Percentiles rank a stretch among this genome's conserved stretches.
phyloP scores from a whole-genome alignment of 2,329 filamentous ascomycete genomes.

The Cladosporium sp. region DNA sequence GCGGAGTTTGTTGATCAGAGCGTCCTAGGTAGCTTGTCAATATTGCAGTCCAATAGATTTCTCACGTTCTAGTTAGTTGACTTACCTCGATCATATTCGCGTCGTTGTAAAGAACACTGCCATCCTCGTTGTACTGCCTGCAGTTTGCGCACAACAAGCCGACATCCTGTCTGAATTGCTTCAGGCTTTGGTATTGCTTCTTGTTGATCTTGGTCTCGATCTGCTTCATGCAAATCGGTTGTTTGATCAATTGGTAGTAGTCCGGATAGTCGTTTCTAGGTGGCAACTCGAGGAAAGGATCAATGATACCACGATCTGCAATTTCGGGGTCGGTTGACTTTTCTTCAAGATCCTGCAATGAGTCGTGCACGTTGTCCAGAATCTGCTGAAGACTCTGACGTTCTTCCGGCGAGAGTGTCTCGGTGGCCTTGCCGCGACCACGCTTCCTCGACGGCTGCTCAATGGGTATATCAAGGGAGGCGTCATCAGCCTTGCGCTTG shows the following conservation, averaged over 20 bases:
- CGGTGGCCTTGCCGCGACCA: constrained; percentile 63
- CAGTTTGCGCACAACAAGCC: constrained; percentile 84
- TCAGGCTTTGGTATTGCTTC: constrained; percentile 80
- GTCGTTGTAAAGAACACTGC: constrained; percentile 85
- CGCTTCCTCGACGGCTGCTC: constrained; percentile 69
- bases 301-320: constrained; percentile 76
- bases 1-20: constrained; percentile 44
- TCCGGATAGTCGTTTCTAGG: constrained; percentile 87
- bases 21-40: constrained; percentile 1
- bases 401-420: constrained; percentile 63
- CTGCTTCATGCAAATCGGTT: constrained; percentile 92
- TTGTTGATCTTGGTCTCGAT: constrained; percentile 95
- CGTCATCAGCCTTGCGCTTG: constrained; percentile 82
- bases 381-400: constrained; percentile 76
- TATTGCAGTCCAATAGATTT: not conserved
- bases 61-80: constrained; percentile 15
- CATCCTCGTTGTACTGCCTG: constrained; percentile 93
- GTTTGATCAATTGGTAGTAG: constrained; percentile 90
- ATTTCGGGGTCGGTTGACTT: constrained; percentile 57
- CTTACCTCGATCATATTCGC: constrained; percentile 88
- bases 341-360: constrained; percentile 78
- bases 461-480: constrained; percentile 62
- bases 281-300: constrained; percentile 87
- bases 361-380: constrained; percentile 71
- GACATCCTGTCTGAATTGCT: constrained; percentile 78